These are phyloP conservation scores for Mycena haematopus DNA, from an alignment of 768 basidiomycete genomes.

Conservation along the genomic window DNA sequence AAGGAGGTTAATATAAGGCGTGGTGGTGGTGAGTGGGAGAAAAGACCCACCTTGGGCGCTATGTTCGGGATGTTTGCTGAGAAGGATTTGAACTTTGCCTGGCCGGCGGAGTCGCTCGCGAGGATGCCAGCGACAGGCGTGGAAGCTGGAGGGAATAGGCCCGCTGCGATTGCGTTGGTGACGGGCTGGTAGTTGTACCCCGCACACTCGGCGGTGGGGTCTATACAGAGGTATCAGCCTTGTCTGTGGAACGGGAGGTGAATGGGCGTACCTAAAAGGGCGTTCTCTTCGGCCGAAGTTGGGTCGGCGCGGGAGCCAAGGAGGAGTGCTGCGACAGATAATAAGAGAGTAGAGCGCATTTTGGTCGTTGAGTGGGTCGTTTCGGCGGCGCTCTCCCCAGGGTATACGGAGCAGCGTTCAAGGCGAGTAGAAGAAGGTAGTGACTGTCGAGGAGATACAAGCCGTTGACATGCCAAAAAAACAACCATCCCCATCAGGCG, in stretches of 20 bases:
- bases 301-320: background rate
- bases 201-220: conserved; percentile 46
- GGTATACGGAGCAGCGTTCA: background rate
- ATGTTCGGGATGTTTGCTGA: conserved; percentile 54
- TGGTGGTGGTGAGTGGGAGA: conserved; percentile 31
- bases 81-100: conserved; percentile 51
- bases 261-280: background rate
- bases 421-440: too few species aligned
- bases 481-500: too few species aligned
- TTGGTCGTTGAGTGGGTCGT: background rate
- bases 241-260: background rate
- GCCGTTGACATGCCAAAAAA: background rate
- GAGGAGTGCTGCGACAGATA: background rate
- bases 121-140: conserved; percentile 47
- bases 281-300: background rate
- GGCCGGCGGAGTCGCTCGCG: conserved; percentile 48
- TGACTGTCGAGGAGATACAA: background rate
- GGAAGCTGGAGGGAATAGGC: conserved; percentile 51
- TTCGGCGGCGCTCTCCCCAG: background rate
- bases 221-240: conserved; percentile 29
- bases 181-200: conserved; percentile 50
- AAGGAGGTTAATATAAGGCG: conserved; percentile 27
- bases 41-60: conserved; percentile 43
- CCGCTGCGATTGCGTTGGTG: conserved; percentile 29
- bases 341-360: background rate